Evolutionary conservation across 2,329 filamentous ascomycete genomes (phyloP).

Genomic region (Clonostachys chloroleuca): DNA sequence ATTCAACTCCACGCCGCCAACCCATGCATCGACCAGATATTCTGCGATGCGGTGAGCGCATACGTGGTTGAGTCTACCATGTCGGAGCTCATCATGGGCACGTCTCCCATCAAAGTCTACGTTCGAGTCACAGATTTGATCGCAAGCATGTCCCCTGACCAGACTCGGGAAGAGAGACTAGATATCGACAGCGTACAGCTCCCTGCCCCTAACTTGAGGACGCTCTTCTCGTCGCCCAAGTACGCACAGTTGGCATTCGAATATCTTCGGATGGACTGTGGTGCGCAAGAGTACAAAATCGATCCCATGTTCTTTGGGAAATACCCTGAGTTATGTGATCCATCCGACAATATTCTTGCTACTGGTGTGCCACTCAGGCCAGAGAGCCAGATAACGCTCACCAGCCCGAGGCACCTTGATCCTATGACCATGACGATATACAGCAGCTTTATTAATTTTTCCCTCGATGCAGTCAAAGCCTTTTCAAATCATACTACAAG

Average conservation of each 20-base stretch:
- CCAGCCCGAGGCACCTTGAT: constrained; percentile 18
- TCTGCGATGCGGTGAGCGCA: constrained; percentile 22
- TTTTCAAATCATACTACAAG: too few relatives aligned
- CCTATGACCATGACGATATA: constrained; percentile 19
- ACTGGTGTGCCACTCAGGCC: constrained; percentile 19
- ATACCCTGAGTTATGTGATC: constrained; percentile 21
- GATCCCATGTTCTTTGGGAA: constrained; percentile 22
- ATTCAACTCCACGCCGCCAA: constrained; percentile 22
- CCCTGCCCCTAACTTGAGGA: constrained; percentile 13
- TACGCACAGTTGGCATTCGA: constrained; percentile 17
- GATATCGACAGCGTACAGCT: constrained; percentile 2
- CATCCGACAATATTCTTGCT: constrained; percentile 14
- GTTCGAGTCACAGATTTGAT: constrained; percentile 20
- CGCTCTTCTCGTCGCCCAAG: constrained; percentile 11
- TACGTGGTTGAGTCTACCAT: constrained; percentile 21
- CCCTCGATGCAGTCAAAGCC: constrained; percentile 12
- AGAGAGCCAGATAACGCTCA: constrained; percentile 17
- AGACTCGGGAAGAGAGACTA: not conserved
- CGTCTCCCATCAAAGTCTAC: constrained; percentile 16
- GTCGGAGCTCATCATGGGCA: constrained; percentile 16
- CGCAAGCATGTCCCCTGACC: constrained; percentile 11
- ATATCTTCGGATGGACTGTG: constrained; percentile 20
- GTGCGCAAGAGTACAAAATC: constrained; percentile 22
- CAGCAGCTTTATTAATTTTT: constrained; percentile 23
- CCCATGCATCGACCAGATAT: constrained; percentile 20